Evolutionary conservation across 768 basidiomycete species (phyloP), one percentile per base, ranked within the genome.

Genomic region (Amanita fuliginea): DNA sequence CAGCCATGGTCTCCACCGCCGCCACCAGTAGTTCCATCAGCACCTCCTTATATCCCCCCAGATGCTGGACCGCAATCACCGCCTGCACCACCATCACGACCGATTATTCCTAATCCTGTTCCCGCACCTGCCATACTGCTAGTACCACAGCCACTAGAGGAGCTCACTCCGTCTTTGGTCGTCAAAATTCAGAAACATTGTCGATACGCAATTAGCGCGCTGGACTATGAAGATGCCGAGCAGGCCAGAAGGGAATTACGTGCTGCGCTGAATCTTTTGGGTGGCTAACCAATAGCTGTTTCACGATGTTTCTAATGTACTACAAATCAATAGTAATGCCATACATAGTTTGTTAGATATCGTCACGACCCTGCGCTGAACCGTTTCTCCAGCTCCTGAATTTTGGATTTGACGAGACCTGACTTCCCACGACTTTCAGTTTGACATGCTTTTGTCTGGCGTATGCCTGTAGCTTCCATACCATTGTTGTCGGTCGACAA

Each of bases 221-320:
- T 99, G 48, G 92, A 97, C 60, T 97, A 94, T 62, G 95, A 98
- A 61, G 95, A 99, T 64, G 72, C 74, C 8, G 85, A 86, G 54
- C 86, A 88, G 57, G 95, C 95, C 14, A 75, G 77, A 59, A 83
- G 76, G 61, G 92, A 99, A 65, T 65, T 99, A 55, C 73, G 77
- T 55, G 71, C 76, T 32, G 95, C 95, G 11, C 65, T 99, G 54
- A 72, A 70, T 28, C 64, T 78, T 30, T 68, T 91, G 18, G 85
- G 80, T 19, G 81, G 70, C 33, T 47, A 19, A 47, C 19, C n/a
- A 9, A n/a, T 45, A 21, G 22, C 4, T 30, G n/a, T 22, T n/a
- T 36, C 11, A 16, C 2, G 14, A 47, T 21, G 32, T 46, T 39
- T 47, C 37, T 19, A 19, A 19, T 19, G 21, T 21, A 22, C 35